A percentile compares a stretch with the other conserved stretches of the same genome.
These are phyloP conservation scores for Acanthamoeba pearcei DNA, from an alignment of 208 protist genomes.

Conservation along the genomic window DNA sequence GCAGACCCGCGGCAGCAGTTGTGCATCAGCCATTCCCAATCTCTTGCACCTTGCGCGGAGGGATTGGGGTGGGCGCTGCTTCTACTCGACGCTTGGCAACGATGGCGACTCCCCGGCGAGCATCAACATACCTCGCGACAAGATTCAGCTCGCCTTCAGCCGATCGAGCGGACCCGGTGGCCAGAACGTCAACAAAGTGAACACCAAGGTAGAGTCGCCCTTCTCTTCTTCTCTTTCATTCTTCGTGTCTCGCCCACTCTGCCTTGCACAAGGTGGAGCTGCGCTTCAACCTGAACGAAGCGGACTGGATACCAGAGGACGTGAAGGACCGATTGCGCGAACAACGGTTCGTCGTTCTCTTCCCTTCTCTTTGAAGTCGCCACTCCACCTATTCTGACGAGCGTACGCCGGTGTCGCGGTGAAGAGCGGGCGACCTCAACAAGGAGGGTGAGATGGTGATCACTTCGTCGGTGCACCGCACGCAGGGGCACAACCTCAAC, in stretches of 20 bases:
- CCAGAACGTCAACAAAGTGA: conserved; percentile 87
- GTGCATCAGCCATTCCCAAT: background rate
- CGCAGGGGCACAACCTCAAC: conserved; percentile 82
- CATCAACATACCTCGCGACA: conserved; percentile 66
- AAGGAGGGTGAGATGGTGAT: conserved; percentile 81
- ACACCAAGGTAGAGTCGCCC: conserved; percentile 77
- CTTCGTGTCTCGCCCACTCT: background rate
- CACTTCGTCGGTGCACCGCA: conserved; percentile 62
- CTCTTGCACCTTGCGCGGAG: background rate
- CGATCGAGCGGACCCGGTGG: conserved; percentile 81
- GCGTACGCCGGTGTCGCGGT: background rate
- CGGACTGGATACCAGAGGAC: conserved; percentile 79
- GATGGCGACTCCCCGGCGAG: background rate
- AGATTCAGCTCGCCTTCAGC: conserved; percentile 52
- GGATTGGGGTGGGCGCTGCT: background rate
- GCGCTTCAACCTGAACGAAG: conserved; percentile 78
- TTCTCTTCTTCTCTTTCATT: background rate
- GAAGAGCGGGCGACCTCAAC: conserved; percentile 79
- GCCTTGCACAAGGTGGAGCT: conserved; percentile 62
- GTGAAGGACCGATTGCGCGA: conserved; percentile 74
- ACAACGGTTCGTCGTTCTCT: background rate
- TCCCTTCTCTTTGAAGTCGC: background rate
- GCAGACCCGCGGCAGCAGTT: too few relatives aligned
- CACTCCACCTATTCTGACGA: background rate
- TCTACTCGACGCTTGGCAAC: background rate